Base-by-base conservation (phyloP, 1,284 basidiomycete genomes). In the Ceratobasidium sp. region DNA sequence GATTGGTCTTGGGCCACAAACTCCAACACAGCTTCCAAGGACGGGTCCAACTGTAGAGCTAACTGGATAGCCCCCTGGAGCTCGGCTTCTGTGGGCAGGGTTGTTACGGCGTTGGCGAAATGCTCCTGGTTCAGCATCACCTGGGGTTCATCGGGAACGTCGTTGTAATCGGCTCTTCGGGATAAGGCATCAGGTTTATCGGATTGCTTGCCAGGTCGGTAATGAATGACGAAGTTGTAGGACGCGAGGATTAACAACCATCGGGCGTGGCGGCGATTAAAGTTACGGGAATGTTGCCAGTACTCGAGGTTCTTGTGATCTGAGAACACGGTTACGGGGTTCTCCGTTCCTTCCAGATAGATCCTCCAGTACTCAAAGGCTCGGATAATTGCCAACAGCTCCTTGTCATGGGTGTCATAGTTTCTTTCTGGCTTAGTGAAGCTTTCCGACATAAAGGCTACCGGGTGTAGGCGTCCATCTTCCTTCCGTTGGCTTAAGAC, bases 231-330 rank as follows among this genome's bases (percentile, higher is more conserved):
- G 61, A 76, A 78, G 28, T 73, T 46, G 74, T 77, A 78, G 11
- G 57, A 18, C 1, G 73, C 26, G 2, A 81, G 58, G n/a, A 73
- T 2, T 11, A 76, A 74, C 9, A 46, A 70, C 79, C 80, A 80
- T 2, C 78, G 50, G 1, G 73, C 76, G 54, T 79, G 79, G 0
- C 77, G 62, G 18, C 49, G 8, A 11, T 13, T 52, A 8, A 52
- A 23, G 49, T 13, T 23, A 13, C 21, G 11, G 13, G 49, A 7
- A 13, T 11, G 8, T 23, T 23, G 8, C 75, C n/a, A 86, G 70
- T 84, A 84, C 30, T 80, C 77, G 0, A 87, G 80, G 73, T 85
- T 85, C 13, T 81, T 78, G 73, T 87, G 85, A 74, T 87, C 83
- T 0, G 82, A 80, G 59, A 77, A 78, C 21, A 86, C 77, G 0